Percentiles rank a stretch among this genome's conserved stretches.
phyloP scores from a whole-genome alignment of 2,329 filamentous ascomycete species.

The Beauveria brongniartii region DNA sequence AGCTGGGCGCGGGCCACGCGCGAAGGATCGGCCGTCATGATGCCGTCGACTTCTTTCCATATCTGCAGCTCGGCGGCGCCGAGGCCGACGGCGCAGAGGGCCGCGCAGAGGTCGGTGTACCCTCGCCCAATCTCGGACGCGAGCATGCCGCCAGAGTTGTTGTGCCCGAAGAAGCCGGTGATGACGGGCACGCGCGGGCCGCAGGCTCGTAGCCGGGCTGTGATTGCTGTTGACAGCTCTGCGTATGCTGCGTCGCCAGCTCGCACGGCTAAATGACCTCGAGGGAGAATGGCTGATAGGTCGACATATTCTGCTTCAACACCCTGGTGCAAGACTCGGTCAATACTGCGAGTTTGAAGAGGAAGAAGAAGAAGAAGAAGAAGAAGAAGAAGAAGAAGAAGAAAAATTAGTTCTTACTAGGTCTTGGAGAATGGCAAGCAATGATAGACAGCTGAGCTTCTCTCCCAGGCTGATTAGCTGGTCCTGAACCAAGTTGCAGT shows the following conservation, averaged over 20 bases:
- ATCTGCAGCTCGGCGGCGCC: not conserved
- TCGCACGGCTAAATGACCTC: not conserved
- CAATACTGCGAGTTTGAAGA: not conserved
- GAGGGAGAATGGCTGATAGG: not conserved
- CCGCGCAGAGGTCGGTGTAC: conserved; percentile 5
- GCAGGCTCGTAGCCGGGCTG: not conserved
- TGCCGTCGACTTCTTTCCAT: conserved; percentile 95
- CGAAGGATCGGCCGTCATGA: conserved; percentile 75
- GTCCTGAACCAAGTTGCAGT: not conserved
- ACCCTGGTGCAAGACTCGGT: not conserved
- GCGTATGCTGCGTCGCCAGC: not conserved
- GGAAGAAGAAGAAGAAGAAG: not conserved
- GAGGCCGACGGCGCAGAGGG: not conserved
- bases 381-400: too few species aligned
- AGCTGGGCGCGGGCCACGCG: conserved; percentile 90
- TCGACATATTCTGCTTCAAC: not conserved
- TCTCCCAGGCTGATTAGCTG: not conserved
- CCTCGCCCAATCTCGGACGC: not conserved
- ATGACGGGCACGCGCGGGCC: not conserved
- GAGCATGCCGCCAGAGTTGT: not conserved
- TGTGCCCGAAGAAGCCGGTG: not conserved
- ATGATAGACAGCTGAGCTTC: not conserved
- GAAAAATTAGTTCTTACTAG: not conserved
- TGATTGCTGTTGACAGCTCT: not conserved
- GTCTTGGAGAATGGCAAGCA: not conserved